Percentiles rank a stretch among this genome's conserved stretches.
These are phyloP conservation scores for Colletotrichum graminicola DNA, from an alignment of 2,329 filamentous ascomycete species.

Conservation along the genomic window DNA sequence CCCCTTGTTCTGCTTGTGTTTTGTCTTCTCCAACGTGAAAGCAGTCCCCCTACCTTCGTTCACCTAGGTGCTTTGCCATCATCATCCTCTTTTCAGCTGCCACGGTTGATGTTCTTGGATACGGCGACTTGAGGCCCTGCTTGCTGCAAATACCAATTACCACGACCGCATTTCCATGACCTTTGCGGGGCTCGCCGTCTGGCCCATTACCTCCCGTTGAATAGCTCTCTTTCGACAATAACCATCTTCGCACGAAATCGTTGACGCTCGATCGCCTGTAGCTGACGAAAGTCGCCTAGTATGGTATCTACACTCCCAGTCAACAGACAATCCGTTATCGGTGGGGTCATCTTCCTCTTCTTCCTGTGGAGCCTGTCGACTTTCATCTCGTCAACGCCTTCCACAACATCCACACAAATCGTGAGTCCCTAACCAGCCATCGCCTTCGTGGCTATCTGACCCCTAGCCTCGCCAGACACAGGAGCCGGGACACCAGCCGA, in stretches of 20 bases:
- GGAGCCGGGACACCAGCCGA: not conserved
- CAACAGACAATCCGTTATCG: slow-evolving; percentile 31
- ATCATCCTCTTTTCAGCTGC: too few species aligned
- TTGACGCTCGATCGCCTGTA: not conserved
- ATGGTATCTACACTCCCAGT: slow-evolving; percentile 21
- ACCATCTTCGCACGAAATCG: not conserved
- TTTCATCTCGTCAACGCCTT: slow-evolving; percentile 19
- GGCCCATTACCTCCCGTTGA: not conserved
- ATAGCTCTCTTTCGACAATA: not conserved
- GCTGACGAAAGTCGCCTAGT: not conserved
- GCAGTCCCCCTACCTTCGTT: slow-evolving; percentile 2
- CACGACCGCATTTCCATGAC: not conserved
- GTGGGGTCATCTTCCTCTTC: slow-evolving; percentile 26
- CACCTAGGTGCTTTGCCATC: not conserved
- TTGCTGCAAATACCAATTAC: not conserved
- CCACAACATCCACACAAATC: slow-evolving; percentile 2
- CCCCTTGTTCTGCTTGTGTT: slow-evolving; percentile 25
- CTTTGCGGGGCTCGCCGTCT: not conserved
- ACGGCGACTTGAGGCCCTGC: not conserved
- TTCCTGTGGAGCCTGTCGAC: slow-evolving; percentile 37
- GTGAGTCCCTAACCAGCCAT: not conserved
- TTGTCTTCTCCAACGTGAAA: slow-evolving; percentile 6
- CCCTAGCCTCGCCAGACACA: slow-evolving; percentile 1
- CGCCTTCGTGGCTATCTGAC: not conserved
- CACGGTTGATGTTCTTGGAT: not conserved